phyloP scores from a whole-genome alignment of 2,329 filamentous ascomycete genomes.

The Juglanconis juglandina region DNA sequence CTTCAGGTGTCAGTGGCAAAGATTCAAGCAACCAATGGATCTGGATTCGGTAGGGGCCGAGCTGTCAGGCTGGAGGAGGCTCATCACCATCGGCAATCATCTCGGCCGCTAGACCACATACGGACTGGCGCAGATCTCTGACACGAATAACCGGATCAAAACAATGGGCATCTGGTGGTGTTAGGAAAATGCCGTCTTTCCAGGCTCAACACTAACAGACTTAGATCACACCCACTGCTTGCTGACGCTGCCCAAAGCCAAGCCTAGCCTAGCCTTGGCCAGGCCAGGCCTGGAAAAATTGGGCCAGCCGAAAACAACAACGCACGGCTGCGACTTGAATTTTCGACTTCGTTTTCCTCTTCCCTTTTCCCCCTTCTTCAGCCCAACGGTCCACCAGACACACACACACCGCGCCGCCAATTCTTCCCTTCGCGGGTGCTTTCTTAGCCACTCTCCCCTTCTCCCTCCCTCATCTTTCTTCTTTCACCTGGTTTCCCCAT shows the following conservation, averaged over 20 bases:
- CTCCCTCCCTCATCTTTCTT: conserved; percentile 9
- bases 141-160: not conserved
- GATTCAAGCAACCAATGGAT: not conserved
- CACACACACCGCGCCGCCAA: conserved; percentile 17
- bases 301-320: conserved; percentile 12
- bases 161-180: not conserved
- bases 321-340: conserved; percentile 10
- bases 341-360: not conserved
- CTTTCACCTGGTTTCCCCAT: conserved; percentile 16
- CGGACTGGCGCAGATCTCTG: not conserved
- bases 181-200: not conserved
- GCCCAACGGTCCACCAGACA: conserved; percentile 16
- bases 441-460: conserved; percentile 6
- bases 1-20: not conserved
- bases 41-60: conserved; percentile 1
- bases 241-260: not conserved
- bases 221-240: not conserved
- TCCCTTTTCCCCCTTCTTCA: conserved; percentile 1
- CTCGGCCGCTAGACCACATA: not conserved
- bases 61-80: not conserved
- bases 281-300: conserved; percentile 7
- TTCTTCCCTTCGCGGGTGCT: conserved; percentile 18
- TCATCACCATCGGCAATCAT: not conserved
- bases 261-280: not conserved
- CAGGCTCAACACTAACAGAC: not conserved